Evolutionary conservation across 495 filamentous ascomycete species (phyloP).

Genomic region (Immersiella caudata): DNA sequence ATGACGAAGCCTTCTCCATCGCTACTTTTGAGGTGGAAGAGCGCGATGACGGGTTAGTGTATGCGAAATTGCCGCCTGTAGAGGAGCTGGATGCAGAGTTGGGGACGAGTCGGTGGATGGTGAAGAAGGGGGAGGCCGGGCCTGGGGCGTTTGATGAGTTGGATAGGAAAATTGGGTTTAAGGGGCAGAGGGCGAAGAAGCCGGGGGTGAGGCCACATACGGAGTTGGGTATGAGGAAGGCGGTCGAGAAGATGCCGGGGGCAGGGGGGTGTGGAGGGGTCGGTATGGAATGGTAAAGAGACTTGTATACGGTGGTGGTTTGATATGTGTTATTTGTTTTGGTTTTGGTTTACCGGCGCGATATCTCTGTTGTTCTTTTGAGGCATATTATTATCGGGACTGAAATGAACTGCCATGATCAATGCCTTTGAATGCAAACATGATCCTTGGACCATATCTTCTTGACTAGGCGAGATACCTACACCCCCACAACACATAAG

Average conservation of each 20-base stretch:
- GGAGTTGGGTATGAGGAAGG: constrained; percentile 44
- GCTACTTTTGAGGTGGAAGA: constrained; percentile 85
- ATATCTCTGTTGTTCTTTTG: too few relatives aligned
- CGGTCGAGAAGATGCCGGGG: constrained; percentile 48
- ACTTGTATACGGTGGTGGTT: too few relatives aligned
- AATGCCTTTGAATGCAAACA: too few relatives aligned
- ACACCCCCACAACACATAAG: too few relatives aligned
- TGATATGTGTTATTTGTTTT: too few relatives aligned
- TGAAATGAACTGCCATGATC: too few relatives aligned
- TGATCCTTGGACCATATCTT: too few relatives aligned
- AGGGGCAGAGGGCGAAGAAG: constrained; percentile 43
- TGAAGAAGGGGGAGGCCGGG: constrained; percentile 69
- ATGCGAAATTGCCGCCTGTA: constrained; percentile 81
- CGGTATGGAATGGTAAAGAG: constrained; percentile 76
- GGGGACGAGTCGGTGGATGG: constrained; percentile 82
- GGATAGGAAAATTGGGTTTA: constrained; percentile 62
- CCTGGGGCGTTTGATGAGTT: constrained; percentile 66
- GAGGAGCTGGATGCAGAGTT: constrained; percentile 83
- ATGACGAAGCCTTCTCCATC: constrained; percentile 76
- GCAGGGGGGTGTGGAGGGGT: constrained; percentile 46
- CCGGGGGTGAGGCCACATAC: constrained; percentile 49
- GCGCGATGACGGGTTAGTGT: constrained; percentile 78
- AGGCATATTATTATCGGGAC: too few relatives aligned
- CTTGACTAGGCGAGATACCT: too few relatives aligned
- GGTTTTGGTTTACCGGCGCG: too few relatives aligned